A percentile compares a stretch with the other conserved stretches of the same genome.
Conservation (phyloP, 805 yeast species). For the Pichia cephalocereana region DNA sequence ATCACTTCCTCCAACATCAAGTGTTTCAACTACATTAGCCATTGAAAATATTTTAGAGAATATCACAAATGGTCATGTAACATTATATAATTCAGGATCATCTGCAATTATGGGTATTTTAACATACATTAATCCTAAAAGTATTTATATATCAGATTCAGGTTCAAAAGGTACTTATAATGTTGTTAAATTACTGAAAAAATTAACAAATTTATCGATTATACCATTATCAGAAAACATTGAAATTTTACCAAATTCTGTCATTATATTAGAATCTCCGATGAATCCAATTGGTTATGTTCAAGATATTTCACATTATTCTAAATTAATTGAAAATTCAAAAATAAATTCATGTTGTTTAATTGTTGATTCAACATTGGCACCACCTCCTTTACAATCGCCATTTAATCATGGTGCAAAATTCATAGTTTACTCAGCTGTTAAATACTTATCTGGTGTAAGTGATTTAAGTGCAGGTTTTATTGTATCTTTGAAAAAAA, state of each 20-base stretch:
- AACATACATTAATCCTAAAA: slow-evolving; percentile 37
- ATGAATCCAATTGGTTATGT: slow-evolving; percentile 43
- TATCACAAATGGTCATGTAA: slow-evolving; percentile 37
- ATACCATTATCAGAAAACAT: slow-evolving; percentile 27
- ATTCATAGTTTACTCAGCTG: slow-evolving; percentile 45
- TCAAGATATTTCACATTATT: slow-evolving; percentile 33
- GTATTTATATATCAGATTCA: slow-evolving; percentile 35
- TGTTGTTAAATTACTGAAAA: slow-evolving; percentile 34
- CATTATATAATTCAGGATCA: slow-evolving; percentile 42
- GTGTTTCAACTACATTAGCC: slow-evolving; percentile 33
- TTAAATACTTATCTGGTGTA: slow-evolving; percentile 49
- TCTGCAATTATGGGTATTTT: slow-evolving; percentile 43
- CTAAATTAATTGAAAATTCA: slow-evolving; percentile 33
- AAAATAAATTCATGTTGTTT: slow-evolving; percentile 26
- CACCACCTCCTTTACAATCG: slow-evolving; percentile 47
- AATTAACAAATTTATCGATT: slow-evolving; percentile 33
- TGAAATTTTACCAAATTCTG: slow-evolving; percentile 31
- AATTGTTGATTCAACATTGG: slow-evolving; percentile 45
- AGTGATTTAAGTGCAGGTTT: slow-evolving; percentile 46
- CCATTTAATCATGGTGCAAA: slow-evolving; percentile 46
- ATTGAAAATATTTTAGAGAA: slow-evolving; percentile 38
- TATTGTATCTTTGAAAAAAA: slow-evolving; percentile 31
- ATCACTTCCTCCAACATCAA: neutral
- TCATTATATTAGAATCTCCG: slow-evolving; percentile 44
- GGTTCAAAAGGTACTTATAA: slow-evolving; percentile 46